Evolutionary conservation across 257 asterid species (phyloP).

Genomic region (Lycium ferocissimum): DNA sequence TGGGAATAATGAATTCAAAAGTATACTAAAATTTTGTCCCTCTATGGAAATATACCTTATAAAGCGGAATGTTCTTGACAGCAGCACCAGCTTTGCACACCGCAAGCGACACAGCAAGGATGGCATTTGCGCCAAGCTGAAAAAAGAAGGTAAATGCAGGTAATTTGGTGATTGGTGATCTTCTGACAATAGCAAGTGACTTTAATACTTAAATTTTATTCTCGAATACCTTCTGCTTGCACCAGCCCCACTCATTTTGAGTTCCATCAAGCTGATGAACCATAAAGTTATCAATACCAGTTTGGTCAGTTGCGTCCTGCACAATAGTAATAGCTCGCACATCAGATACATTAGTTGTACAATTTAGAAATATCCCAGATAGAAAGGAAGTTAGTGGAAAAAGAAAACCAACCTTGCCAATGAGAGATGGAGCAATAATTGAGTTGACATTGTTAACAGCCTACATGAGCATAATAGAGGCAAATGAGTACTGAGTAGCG

Average conservation of each 20-base stretch:
- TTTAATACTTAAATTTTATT: neutral
- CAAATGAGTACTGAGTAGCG: neutral
- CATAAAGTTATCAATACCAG: slow-evolving; percentile 83
- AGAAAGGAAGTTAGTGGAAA: neutral
- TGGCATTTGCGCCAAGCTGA: slow-evolving; percentile 98
- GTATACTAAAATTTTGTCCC: neutral
- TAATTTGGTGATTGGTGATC: neutral
- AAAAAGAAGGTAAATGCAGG: neutral
- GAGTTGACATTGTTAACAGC: slow-evolving; percentile 91
- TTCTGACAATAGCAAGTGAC: neutral
- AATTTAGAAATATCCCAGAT: neutral
- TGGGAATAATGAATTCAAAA: neutral
- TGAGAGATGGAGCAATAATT: slow-evolving; percentile 83
- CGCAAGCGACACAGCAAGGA: slow-evolving; percentile 95
- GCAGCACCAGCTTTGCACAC: slow-evolving; percentile 97
- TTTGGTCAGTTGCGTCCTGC: slow-evolving; percentile 91
- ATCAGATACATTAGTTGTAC: neutral
- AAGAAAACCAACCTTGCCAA: slow-evolving; percentile 78
- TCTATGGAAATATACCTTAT: slow-evolving; percentile 59
- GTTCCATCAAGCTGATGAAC: slow-evolving; percentile 98
- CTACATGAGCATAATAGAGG: slow-evolving; percentile 30
- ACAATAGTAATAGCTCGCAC: neutral
- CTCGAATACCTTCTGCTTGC: slow-evolving; percentile 87
- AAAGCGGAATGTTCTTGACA: slow-evolving; percentile 71
- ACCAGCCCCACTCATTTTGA: slow-evolving; percentile 99